Evolutionary conservation across 164 flowering plant genomes (phyloP).

Genomic region (Tinospora cordifolia): DNA sequence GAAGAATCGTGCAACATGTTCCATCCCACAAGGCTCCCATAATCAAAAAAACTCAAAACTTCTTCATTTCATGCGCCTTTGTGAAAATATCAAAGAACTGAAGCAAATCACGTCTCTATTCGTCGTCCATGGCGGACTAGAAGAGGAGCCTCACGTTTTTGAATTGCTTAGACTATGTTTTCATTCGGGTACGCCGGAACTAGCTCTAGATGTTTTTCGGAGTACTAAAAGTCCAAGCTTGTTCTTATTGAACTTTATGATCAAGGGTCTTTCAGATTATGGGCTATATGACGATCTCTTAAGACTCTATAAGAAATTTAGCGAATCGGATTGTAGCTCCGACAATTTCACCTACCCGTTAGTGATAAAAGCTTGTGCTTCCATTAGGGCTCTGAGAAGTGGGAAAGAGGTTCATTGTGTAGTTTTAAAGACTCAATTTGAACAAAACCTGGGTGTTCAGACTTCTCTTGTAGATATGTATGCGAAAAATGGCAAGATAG

Average conservation of each 20-base stretch:
- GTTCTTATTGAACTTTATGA: conserved; percentile 17
- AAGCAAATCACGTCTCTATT: conserved; percentile 11
- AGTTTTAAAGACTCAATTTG: conserved; percentile 13
- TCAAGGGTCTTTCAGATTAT: conserved; percentile 14
- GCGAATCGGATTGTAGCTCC: conserved; percentile 3
- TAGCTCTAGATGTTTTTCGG: conserved; percentile 5
- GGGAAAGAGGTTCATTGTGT: conserved; percentile 14
- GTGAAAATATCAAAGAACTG: conserved; percentile 6
- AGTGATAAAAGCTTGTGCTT: conserved; percentile 17
- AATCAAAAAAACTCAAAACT: not conserved
- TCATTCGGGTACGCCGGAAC: conserved; percentile 6
- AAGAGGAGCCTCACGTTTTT: conserved; percentile 7
- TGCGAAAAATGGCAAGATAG: conserved; percentile 11
- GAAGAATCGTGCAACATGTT: not conserved
- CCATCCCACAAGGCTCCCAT: not conserved
- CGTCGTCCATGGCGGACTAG: conserved; percentile 7
- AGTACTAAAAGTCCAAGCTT: conserved; percentile 9
- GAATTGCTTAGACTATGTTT: conserved; percentile 7
- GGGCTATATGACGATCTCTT: conserved; percentile 12
- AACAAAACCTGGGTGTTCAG: conserved; percentile 11
- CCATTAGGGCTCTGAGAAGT: not conserved
- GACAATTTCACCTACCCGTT: conserved; percentile 18
- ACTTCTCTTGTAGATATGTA: conserved; percentile 16
- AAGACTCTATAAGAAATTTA: conserved; percentile 4
- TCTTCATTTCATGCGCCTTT: conserved; percentile 8